Evolutionary conservation across 2,329 filamentous ascomycete genomes (phyloP).

Genomic region (Pseudovirgaria hyperparasitica): DNA sequence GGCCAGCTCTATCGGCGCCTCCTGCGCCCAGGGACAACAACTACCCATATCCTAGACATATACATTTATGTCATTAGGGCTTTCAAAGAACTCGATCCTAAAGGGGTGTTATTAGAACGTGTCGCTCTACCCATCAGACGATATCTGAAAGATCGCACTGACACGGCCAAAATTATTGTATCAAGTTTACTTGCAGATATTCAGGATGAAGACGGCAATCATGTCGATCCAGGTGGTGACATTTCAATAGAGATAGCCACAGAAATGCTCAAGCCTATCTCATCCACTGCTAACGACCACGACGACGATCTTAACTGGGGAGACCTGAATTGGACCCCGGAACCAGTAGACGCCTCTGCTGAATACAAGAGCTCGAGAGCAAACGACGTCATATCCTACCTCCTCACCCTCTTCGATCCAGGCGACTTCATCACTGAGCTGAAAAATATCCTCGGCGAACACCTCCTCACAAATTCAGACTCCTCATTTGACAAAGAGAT

Average conservation of each 20-base stretch:
- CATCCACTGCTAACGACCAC: constrained; percentile 38
- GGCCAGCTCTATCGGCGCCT: constrained; percentile 51
- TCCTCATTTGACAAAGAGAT: constrained; percentile 61
- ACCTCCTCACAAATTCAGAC: constrained; percentile 52
- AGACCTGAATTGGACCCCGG: constrained; percentile 86
- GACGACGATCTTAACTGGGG: constrained; percentile 70
- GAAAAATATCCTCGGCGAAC: constrained; percentile 75
- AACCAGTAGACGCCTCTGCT: constrained; percentile 83
- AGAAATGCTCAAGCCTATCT: constrained; percentile 49
- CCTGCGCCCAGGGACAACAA: constrained; percentile 64
- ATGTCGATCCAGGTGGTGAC: constrained; percentile 46
- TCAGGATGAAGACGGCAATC: constrained; percentile 30
- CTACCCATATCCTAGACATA: constrained; percentile 60
- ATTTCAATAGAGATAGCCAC: constrained; percentile 54
- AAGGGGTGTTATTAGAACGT: constrained; percentile 63
- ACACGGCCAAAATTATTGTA: constrained; percentile 67
- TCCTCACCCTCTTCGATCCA: constrained; percentile 77
- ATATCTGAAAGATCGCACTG: constrained; percentile 66
- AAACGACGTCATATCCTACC: constrained; percentile 81
- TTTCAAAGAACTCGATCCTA: constrained; percentile 63
- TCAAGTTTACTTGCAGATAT: constrained; percentile 56
- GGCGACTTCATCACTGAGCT: constrained; percentile 95
- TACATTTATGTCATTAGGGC: constrained; percentile 71
- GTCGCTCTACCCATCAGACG: constrained; percentile 60
- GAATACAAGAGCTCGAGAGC: constrained; percentile 80